Percentiles rank a stretch among this genome's conserved stretches.
Evolutionary conservation across 2,329 filamentous ascomycete genomes (phyloP).

Genomic region (Fusarium avenaceum): DNA sequence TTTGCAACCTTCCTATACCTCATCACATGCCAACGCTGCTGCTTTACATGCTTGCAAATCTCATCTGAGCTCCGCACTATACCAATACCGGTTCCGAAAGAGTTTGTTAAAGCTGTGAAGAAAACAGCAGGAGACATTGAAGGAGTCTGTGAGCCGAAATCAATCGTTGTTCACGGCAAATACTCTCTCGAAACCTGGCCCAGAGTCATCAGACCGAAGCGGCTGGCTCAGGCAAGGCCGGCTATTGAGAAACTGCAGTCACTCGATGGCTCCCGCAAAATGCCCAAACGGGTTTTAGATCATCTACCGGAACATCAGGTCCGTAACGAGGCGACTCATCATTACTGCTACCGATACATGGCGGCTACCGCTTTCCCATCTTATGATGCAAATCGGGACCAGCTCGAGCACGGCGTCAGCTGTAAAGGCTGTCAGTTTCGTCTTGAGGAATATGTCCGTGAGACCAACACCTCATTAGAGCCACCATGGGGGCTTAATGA

Average conservation of each 20-base stretch:
- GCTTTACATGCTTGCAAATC: slow-evolving; percentile 28
- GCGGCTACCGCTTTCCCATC: slow-evolving; percentile 11
- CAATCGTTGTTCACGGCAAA: slow-evolving; percentile 17
- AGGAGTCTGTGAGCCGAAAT: neutral
- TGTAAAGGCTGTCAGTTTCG: slow-evolving; percentile 34
- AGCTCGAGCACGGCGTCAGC: slow-evolving; percentile 7
- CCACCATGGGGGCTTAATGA: slow-evolving; percentile 27
- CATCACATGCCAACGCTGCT: slow-evolving; percentile 13
- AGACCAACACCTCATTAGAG: accelerated
- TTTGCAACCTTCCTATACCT: slow-evolving; percentile 25
- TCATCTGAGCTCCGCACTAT: slow-evolving; percentile 2
- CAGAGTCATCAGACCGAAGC: slow-evolving; percentile 17
- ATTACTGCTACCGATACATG: slow-evolving; percentile 29
- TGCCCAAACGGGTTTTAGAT: neutral
- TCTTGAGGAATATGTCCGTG: slow-evolving; percentile 1
- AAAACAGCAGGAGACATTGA: slow-evolving; percentile 7
- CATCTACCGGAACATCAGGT: slow-evolving; percentile 1
- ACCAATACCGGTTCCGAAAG: slow-evolving; percentile 7
- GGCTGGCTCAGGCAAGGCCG: neutral
- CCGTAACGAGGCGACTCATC: neutral
- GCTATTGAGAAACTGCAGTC: slow-evolving; percentile 1
- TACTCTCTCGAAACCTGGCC: slow-evolving; percentile 23
- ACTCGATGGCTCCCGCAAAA: neutral
- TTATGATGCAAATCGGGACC: neutral
- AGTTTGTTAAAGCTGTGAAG: neutral